Base-by-base conservation (phyloP, 306 rosid genomes). In the Ochetophila trinervis region DNA sequence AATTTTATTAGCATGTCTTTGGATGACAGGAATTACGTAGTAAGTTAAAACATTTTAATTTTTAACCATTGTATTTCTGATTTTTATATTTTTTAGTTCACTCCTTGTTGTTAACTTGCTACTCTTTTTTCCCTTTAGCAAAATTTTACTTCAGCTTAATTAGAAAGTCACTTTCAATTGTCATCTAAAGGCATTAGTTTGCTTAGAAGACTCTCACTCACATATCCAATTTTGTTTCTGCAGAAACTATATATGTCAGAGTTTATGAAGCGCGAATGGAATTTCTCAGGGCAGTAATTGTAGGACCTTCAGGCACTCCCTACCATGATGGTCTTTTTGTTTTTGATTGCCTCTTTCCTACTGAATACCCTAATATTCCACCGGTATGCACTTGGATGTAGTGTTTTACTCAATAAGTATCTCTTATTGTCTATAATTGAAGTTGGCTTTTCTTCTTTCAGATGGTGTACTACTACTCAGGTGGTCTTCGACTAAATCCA, bases 271-370 rank as follows among this genome's bases (percentile, higher is more conserved):
- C 82, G 50, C 83, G 84, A 72, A 86, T 86, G 96, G 96, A 89
- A 35, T 86, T 86, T 80, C 70, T 89, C 16, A 79, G 96, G 82
- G 88, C 88, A 42, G 94, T 71, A 50, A 83, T 89, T 37, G 48
- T 86, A 69, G 96, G 96, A 75, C 89, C 96, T 70, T 58, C 78
- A 36, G 88, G 96, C 74, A 89, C 96, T 40, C 96, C 94, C 4
- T 89, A 89, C 74, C 96, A 89, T 57, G 96, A 89, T 47, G 94
- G 96, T 35, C 86, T 89, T 70, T 89, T 89, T 82, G 85, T 82
- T 63, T 89, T 89, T 37, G 96, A 89, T 73, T 89, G 94, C 67
- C 57, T 80, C 59, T 89, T 89, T 65, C 91, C 91, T 47, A 6
- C 72, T 12, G 49, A 40, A 68, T 89, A 86, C 71, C 96, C 96